Evolutionary conservation across 257 asterid genomes (phyloP).

Genomic region (Cordia subcordata): DNA sequence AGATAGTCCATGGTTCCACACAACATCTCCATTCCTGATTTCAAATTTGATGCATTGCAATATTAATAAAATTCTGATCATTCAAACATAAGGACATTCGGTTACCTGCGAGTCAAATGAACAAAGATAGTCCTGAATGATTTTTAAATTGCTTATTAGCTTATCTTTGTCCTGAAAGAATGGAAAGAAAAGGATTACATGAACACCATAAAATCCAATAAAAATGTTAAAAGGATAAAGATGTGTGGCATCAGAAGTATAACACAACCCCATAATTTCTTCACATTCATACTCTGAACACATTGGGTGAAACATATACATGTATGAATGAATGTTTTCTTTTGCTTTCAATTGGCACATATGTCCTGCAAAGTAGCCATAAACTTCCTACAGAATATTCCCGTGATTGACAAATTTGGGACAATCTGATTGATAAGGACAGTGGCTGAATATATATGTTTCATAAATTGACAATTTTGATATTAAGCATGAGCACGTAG

Average conservation of each 20-base stretch:
- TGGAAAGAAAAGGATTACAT: slow-evolving; percentile 6
- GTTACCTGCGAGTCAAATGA: slow-evolving; percentile 85
- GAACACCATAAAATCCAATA: not conserved
- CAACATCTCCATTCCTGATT: no score
- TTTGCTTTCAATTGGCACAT: no score
- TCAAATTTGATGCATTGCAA: no score
- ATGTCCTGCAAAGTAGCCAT: no score
- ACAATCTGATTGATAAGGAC: no score
- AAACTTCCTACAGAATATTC: no score
- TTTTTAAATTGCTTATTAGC: slow-evolving; percentile 73
- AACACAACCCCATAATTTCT: not conserved
- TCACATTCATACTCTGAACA: not conserved
- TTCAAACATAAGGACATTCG: slow-evolving; percentile 8
- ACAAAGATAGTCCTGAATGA: slow-evolving; percentile 89
- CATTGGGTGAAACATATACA: not conserved
- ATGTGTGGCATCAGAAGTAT: not conserved
- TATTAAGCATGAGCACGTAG: slow-evolving; percentile 7
- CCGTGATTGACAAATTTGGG: no score
- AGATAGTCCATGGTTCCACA: no score
- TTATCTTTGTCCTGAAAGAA: slow-evolving; percentile 79
- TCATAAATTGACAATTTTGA: not conserved
- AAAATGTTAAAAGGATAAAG: not conserved
- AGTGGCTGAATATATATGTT: not conserved
- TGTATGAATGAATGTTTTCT: no score
- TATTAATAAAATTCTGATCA: no score